These are phyloP conservation scores for Leucosporidium scottii DNA, from an alignment of 768 basidiomycete genomes.

Conservation along the genomic window DNA sequence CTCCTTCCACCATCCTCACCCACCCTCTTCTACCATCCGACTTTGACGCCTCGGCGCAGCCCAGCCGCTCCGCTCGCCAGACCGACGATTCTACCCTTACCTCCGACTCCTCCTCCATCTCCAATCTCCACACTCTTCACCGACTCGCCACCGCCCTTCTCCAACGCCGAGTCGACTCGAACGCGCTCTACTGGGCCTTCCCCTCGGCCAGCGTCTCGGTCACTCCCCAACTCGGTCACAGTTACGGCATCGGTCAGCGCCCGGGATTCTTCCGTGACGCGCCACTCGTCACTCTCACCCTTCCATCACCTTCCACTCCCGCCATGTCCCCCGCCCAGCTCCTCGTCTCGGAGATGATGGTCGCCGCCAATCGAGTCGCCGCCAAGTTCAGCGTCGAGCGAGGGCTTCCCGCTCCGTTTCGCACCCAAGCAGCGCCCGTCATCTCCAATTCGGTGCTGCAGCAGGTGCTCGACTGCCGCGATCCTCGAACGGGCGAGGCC, in stretches of 20 bases:
- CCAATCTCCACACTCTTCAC: slow-evolving; percentile 12
- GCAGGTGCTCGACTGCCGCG: slow-evolving; percentile 51
- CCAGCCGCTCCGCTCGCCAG: background rate
- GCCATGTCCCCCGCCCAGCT: slow-evolving; percentile 4
- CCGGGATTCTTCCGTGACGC: slow-evolving; percentile 4
- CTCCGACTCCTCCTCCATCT: background rate
- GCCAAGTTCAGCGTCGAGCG: slow-evolving; percentile 62
- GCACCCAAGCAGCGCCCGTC: slow-evolving; percentile 44
- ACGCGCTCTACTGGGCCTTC: slow-evolving; percentile 24
- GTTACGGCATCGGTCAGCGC: background rate
- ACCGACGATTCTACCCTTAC: background rate
- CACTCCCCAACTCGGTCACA: background rate
- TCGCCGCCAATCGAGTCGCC: slow-evolving; percentile 65
- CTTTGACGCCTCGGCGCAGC: background rate
- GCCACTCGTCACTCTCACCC: slow-evolving; percentile 11
- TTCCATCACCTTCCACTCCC: background rate
- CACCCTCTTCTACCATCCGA: background rate
- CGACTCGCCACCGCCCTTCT: background rate
- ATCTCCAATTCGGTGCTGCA: slow-evolving; percentile 42
- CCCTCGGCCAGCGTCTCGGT: slow-evolving; percentile 19
- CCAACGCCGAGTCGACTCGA: slow-evolving; percentile 7
- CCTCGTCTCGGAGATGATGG: slow-evolving; percentile 74
- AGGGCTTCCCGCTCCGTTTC: slow-evolving; percentile 58
- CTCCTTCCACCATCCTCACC: background rate
- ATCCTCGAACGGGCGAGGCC: slow-evolving; percentile 43